Evolutionary conservation across 2,329 filamentous ascomycete genomes (phyloP).

Genomic region (Celoporthe dispersa): DNA sequence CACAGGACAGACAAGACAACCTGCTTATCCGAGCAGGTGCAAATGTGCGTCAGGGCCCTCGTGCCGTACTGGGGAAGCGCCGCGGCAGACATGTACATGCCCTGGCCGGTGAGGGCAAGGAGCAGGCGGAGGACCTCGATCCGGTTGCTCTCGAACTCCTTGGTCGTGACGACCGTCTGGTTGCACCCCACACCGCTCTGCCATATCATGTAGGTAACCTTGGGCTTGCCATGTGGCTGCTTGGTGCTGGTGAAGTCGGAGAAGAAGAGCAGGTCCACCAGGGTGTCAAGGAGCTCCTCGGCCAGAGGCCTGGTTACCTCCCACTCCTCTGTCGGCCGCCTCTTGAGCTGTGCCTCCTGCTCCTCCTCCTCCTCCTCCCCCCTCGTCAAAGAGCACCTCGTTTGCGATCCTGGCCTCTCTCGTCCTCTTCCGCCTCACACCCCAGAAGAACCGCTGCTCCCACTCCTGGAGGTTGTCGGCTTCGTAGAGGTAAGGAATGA

Average conservation of each 20-base stretch:
- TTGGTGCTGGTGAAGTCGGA: constrained; percentile 84
- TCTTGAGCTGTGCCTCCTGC: constrained; percentile 57
- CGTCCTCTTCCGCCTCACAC: constrained; percentile 71
- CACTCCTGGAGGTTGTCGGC: constrained; percentile 79
- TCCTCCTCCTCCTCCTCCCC: constrained; percentile 59
- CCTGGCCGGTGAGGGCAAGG: constrained; percentile 83
- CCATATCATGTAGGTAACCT: constrained; percentile 95
- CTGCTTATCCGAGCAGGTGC: constrained; percentile 87
- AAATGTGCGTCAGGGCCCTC: constrained; percentile 84
- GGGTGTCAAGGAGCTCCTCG: constrained; percentile 88
- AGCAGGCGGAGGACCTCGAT: constrained; percentile 87
- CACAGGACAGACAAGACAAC: constrained; percentile 87
- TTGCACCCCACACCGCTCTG: constrained; percentile 97
- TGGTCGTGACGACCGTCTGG: constrained; percentile 82
- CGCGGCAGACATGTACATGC: constrained; percentile 87
- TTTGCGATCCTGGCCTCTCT: constrained; percentile 67
- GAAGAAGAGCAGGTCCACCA: constrained; percentile 90
- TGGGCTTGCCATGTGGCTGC: constrained; percentile 71
- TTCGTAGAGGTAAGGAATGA: constrained; percentile 92
- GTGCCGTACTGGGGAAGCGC: constrained; percentile 82
- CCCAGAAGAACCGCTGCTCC: constrained; percentile 96
- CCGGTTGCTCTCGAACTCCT: constrained; percentile 90
- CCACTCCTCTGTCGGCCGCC: constrained; percentile 63
- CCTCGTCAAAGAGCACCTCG: constrained; percentile 85
- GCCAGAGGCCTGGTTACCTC: constrained; percentile 86